These are phyloP conservation scores for Ustilago nuda DNA, from an alignment of 1,284 basidiomycete species.

Conservation along the genomic window DNA sequence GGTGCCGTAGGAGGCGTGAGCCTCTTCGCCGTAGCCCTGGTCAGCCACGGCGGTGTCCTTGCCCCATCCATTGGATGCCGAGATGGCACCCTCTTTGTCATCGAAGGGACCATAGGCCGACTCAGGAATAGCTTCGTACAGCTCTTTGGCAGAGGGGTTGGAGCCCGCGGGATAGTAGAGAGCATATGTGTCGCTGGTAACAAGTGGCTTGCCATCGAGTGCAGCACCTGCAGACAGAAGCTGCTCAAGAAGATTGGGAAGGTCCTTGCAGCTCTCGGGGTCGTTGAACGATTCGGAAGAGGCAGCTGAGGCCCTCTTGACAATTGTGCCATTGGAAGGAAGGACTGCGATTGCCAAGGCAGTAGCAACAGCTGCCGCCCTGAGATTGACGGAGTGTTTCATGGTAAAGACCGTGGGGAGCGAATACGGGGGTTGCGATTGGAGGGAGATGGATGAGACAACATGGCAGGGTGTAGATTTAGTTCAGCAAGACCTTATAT, in stretches of 20 bases:
- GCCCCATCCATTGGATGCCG: conserved; percentile 28
- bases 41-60: conserved; percentile 31
- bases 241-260: conserved; percentile 21
- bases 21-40: conserved; percentile 40
- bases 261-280: conserved; percentile 21
- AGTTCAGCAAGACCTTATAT: background rate
- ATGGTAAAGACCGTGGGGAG: conserved; percentile 14
- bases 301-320: conserved; percentile 1
- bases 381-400: background rate
- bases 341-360: background rate
- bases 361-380: conserved; percentile 1
- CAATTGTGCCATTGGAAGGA: background rate
- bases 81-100: conserved; percentile 29
- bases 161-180: conserved; percentile 31
- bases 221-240: conserved; percentile 17
- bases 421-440: background rate
- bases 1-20: background rate
- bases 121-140: conserved; percentile 33
- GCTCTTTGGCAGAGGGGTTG: conserved; percentile 33
- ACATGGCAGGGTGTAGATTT: background rate
- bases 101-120: conserved; percentile 26
- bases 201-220: conserved; percentile 10
- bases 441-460: background rate
- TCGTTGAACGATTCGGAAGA: background rate
- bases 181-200: conserved; percentile 14